Percentiles rank a stretch among this genome's conserved stretches.
These are phyloP conservation scores for Fagus sylvatica DNA, from an alignment of 306 rosid species.

Conservation along the genomic window DNA sequence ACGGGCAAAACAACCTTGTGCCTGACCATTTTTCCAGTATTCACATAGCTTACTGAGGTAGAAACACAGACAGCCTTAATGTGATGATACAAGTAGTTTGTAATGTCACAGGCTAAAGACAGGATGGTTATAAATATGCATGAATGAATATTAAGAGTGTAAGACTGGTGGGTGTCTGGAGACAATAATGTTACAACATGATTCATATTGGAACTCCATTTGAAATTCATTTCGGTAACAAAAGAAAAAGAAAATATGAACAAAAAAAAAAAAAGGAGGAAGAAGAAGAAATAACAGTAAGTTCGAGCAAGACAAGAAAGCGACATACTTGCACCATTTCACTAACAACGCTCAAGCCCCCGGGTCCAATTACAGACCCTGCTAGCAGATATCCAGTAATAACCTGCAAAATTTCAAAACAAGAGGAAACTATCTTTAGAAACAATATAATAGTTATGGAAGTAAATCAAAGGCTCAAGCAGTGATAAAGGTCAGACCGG, in stretches of 20 bases:
- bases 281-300: neutral
- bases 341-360: slow-evolving; percentile 89
- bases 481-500: slow-evolving; percentile 64
- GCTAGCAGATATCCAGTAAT: slow-evolving; percentile 92
- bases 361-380: slow-evolving; percentile 92
- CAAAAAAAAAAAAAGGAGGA: neutral
- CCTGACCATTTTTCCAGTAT: neutral
- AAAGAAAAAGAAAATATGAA: neutral
- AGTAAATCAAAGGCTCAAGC: slow-evolving; percentile 13
- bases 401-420: slow-evolving; percentile 53
- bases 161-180: neutral
- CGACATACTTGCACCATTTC: slow-evolving; percentile 97
- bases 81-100: neutral
- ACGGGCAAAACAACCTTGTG: neutral
- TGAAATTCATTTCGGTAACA: slow-evolving; percentile 4
- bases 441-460: slow-evolving; percentile 18
- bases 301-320: slow-evolving; percentile 16
- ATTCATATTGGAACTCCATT: slow-evolving; percentile 14
- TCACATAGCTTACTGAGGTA: neutral
- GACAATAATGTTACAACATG: neutral
- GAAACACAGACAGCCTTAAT: neutral
- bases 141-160: neutral
- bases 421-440: slow-evolving; percentile 11
- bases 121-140: neutral
- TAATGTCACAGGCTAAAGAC: neutral